A percentile compares a stretch with the other conserved stretches of the same genome.
Conservation (phyloP, 192 early-diverging fungal species). For the Spinellus fusiger region DNA sequence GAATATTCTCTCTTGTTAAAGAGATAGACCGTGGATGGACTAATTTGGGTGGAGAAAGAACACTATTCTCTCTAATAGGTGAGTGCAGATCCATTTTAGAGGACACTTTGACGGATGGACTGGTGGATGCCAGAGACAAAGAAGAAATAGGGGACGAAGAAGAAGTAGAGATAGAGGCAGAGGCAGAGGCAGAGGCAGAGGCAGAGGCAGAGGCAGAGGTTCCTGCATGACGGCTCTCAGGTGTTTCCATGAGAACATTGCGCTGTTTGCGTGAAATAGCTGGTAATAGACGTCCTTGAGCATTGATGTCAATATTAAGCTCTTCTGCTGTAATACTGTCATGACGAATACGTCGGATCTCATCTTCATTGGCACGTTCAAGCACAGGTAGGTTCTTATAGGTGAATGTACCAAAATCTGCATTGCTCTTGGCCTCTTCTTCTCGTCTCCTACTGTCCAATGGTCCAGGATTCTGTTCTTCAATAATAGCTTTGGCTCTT, state of each 20-base stretch:
- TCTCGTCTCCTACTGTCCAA: not conserved
- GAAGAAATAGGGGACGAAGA: not conserved
- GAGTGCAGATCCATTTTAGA: too few species aligned
- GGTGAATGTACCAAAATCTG: slow-evolving; percentile 86
- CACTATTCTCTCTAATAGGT: too few species aligned
- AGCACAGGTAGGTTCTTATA: slow-evolving; percentile 88
- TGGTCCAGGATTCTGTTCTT: slow-evolving; percentile 15
- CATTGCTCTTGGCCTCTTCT: slow-evolving; percentile 9
- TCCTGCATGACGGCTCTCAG: not conserved
- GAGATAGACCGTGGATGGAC: too few species aligned
- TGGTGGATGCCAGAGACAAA: too few species aligned
- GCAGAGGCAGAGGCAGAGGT: too few species aligned
- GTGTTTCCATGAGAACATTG: not conserved
- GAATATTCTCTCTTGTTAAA: too few species aligned
- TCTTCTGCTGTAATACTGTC: slow-evolving; percentile 38
- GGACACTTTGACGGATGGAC: too few species aligned
- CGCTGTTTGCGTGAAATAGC: not conserved
- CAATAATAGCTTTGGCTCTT: slow-evolving; percentile 15
- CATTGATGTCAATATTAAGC: not conserved
- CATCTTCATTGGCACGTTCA: slow-evolving; percentile 86
- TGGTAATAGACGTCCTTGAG: not conserved
- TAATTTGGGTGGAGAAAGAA: too few species aligned
- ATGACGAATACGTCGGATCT: slow-evolving; percentile 73
- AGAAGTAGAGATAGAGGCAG: too few species aligned
- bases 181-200: too few species aligned